Evolutionary conservation across 441 rosid species (phyloP).

Genomic region (Populus tomentosa): DNA sequence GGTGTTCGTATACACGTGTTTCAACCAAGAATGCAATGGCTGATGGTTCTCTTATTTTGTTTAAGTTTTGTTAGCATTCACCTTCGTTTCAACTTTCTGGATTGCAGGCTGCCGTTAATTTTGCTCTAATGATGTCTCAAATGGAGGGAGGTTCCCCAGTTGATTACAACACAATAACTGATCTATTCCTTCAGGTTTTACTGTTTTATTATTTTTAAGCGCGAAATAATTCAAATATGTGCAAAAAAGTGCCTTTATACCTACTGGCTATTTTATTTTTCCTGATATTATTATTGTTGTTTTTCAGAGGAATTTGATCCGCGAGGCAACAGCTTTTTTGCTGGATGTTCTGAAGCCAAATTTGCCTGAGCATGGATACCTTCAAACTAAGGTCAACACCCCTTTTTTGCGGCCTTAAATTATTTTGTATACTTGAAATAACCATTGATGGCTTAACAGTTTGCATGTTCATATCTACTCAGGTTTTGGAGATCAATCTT

Average conservation of each 20-base stretch:
- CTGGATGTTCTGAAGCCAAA: conserved; percentile 89
- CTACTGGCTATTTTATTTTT: neutral
- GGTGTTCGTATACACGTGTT: neutral
- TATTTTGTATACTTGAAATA: neutral
- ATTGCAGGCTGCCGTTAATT: conserved; percentile 84
- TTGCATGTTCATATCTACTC: conserved; percentile 2
- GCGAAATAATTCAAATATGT: neutral
- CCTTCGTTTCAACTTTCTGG: neutral
- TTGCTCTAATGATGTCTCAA: conserved; percentile 96
- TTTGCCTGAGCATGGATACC: conserved; percentile 79
- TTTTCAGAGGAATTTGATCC: conserved; percentile 75
- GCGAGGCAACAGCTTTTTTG: conserved; percentile 91
- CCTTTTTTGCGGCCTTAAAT: neutral
- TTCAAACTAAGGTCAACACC: conserved; percentile 64
- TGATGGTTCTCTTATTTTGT: neutral
- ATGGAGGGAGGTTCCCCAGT: conserved; percentile 96
- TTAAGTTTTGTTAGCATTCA: neutral
- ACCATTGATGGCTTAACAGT: neutral
- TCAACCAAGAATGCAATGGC: neutral
- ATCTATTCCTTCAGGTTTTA: conserved; percentile 85
- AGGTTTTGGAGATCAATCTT: conserved; percentile 90
- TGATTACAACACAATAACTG: conserved; percentile 87
- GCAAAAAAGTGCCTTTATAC: neutral
- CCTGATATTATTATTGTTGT: neutral
- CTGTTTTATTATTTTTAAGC: neutral